phyloP scores from a whole-genome alignment of 1,139 yeast genomes.

The Candida neerlandica region DNA sequence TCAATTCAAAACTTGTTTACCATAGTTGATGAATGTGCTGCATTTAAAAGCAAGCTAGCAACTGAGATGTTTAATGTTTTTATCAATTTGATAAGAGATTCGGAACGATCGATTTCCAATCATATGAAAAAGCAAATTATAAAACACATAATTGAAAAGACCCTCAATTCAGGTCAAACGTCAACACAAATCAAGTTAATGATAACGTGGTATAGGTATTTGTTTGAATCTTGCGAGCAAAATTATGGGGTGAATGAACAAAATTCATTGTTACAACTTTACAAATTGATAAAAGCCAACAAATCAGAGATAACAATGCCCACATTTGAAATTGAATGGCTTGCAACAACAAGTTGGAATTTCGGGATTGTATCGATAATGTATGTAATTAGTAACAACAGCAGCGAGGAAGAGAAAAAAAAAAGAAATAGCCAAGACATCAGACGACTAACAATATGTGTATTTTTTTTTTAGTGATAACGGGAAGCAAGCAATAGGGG shows the following conservation, averaged over 20 bases:
- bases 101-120: conserved; percentile 1
- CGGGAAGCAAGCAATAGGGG: conserved; percentile 7
- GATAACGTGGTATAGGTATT: conserved; percentile 10
- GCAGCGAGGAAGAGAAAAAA: too few relatives aligned
- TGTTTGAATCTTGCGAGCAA: conserved; percentile 7
- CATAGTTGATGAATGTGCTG: conserved; percentile 7
- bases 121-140: conserved; percentile 7
- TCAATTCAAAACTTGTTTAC: conserved; percentile 10
- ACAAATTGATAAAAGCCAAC: conserved; percentile 9
- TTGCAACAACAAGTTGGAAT: conserved; percentile 25
- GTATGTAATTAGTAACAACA: conserved; percentile 13
- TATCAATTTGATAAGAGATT: conserved; percentile 6
- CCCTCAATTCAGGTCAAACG: conserved; percentile 1
- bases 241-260: conserved; percentile 5
- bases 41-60: conserved; percentile 6
- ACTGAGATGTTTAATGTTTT: conserved; percentile 10
- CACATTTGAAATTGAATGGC: conserved; percentile 24
- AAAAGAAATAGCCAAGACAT: too few relatives aligned
- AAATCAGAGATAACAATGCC: conserved; percentile 10
- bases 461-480: conserved; percentile 10
- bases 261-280: conserved; percentile 7
- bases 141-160: conserved; percentile 5
- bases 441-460: conserved; percentile 7
- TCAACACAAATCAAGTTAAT: conserved; percentile 5
- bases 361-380: conserved; percentile 18